Percentiles rank a stretch among this genome's conserved stretches.
phyloP scores from a whole-genome alignment of 2,329 filamentous ascomycete genomes.

The Neofusicoccum umdonicola region DNA sequence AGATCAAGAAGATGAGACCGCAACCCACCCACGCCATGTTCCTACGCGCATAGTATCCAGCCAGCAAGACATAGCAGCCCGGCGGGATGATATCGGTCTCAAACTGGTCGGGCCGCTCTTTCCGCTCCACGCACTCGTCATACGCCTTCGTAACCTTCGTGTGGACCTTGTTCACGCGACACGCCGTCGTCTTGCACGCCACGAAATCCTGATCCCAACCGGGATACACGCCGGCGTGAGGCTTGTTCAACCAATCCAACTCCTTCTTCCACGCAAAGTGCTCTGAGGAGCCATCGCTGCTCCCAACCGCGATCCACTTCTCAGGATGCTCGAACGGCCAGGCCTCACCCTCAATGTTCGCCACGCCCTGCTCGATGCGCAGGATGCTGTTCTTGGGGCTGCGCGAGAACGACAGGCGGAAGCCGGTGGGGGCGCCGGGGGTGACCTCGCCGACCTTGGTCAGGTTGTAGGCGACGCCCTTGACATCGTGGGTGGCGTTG shows the following conservation, averaged over 20 bases:
- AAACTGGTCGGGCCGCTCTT: not conserved
- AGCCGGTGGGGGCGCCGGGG: not conserved
- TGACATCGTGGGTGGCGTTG: conserved; percentile 14
- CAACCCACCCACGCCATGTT: conserved; percentile 12
- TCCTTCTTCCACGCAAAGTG: conserved; percentile 12
- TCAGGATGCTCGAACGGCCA: conserved; percentile 4
- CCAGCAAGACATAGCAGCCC: not conserved
- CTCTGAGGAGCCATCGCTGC: not conserved
- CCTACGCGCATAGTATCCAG: not conserved
- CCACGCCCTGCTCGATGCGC: conserved; percentile 10
- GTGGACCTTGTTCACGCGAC: conserved; percentile 16
- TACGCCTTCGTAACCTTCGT: conserved; percentile 4
- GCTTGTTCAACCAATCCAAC: conserved; percentile 10
- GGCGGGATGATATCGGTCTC: not conserved
- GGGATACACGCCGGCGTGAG: conserved; percentile 7
- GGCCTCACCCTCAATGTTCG: not conserved
- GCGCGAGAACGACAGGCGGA: conserved; percentile 15
- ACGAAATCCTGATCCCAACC: conserved; percentile 15
- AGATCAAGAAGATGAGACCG: not conserved
- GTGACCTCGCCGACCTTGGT: not conserved
- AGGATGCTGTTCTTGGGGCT: conserved; percentile 8
- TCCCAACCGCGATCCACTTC: not conserved
- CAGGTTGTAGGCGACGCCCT: conserved; percentile 13
- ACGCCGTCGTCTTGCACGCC: conserved; percentile 16
- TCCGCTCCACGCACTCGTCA: conserved; percentile 8